Percentiles rank a stretch among this genome's conserved stretches.
phyloP scores from a whole-genome alignment of 495 filamentous ascomycete genomes.

The Neurospora sp. region DNA sequence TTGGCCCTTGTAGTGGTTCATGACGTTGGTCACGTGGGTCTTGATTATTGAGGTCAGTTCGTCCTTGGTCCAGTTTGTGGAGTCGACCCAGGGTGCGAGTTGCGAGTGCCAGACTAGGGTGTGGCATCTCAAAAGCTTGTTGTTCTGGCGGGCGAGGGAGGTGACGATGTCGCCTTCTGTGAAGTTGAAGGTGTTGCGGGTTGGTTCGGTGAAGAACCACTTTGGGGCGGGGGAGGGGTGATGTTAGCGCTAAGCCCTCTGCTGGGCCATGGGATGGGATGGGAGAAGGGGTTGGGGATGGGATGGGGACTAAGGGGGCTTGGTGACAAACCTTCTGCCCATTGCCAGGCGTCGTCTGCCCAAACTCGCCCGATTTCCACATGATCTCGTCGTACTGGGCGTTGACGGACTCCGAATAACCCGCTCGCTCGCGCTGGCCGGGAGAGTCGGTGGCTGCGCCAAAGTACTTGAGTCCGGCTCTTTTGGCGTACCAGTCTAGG shows the following conservation, averaged over 20 bases:
- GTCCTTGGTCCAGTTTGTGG: conserved; percentile 38
- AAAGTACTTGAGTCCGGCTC: conserved; percentile 37
- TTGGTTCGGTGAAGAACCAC: conserved; percentile 41
- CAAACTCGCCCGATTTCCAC: conserved; percentile 34
- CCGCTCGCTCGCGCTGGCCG: conserved; percentile 26
- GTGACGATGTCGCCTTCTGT: conserved; percentile 38
- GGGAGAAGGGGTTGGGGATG: neutral
- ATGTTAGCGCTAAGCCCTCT: neutral
- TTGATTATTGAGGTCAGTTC: conserved; percentile 36
- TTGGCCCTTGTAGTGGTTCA: conserved; percentile 41
- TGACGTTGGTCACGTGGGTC: conserved; percentile 42
- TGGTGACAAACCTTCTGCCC: conserved; percentile 27
- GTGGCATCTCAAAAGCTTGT: conserved; percentile 44
- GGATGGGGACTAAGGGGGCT: neutral
- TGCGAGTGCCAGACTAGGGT: conserved; percentile 51
- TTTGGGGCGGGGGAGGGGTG: neutral
- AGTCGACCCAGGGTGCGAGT: conserved; percentile 42
- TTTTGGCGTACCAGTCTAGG: conserved; percentile 25
- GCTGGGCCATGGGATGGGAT: neutral
- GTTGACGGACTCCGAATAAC: conserved; percentile 12
- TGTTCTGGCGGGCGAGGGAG: conserved; percentile 31
- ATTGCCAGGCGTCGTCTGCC: conserved; percentile 43
- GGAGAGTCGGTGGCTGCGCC: conserved; percentile 40
- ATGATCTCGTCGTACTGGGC: conserved; percentile 27
- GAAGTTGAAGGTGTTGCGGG: conserved; percentile 36